phyloP scores from a whole-genome alignment of 352 stramenopile species.

The Nothophytophthora sp. region DNA sequence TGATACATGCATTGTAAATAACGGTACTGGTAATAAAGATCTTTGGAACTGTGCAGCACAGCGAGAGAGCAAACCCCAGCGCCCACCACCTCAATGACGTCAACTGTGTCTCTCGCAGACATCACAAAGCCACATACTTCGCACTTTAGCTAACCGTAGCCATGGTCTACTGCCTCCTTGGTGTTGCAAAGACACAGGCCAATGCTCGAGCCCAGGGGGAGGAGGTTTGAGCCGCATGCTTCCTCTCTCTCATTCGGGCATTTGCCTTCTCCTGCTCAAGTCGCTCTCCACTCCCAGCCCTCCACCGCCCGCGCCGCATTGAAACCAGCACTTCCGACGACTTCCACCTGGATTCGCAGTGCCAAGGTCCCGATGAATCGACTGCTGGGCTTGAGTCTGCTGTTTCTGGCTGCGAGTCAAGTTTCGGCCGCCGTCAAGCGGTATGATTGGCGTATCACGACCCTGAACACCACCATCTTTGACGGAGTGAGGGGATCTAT shows the following conservation, averaged over 20 bases:
- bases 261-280: slow-evolving; percentile 25
- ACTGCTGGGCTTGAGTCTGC: background rate
- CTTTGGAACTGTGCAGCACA: too few relatives aligned
- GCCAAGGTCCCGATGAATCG: slow-evolving; percentile 1
- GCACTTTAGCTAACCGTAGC: too few relatives aligned
- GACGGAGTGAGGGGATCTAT: slow-evolving; percentile 22
- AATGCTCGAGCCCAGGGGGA: background rate
- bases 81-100: too few relatives aligned
- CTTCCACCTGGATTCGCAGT: background rate
- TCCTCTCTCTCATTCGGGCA: slow-evolving; percentile 35
- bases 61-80: too few relatives aligned
- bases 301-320: background rate
- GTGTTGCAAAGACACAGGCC: background rate
- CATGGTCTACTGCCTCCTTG: background rate
- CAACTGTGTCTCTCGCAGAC: too few relatives aligned
- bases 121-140: too few relatives aligned
- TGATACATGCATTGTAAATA: too few relatives aligned
- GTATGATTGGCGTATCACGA: slow-evolving; percentile 42
- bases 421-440: slow-evolving; percentile 20
- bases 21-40: too few relatives aligned
- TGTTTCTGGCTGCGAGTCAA: slow-evolving; percentile 10
- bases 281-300: slow-evolving; percentile 1
- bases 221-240: too few relatives aligned
- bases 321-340: slow-evolving; percentile 1
- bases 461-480: slow-evolving; percentile 32